Conservation (phyloP, 768 basidiomycete genomes). For the Hemileccinum impolitum region DNA sequence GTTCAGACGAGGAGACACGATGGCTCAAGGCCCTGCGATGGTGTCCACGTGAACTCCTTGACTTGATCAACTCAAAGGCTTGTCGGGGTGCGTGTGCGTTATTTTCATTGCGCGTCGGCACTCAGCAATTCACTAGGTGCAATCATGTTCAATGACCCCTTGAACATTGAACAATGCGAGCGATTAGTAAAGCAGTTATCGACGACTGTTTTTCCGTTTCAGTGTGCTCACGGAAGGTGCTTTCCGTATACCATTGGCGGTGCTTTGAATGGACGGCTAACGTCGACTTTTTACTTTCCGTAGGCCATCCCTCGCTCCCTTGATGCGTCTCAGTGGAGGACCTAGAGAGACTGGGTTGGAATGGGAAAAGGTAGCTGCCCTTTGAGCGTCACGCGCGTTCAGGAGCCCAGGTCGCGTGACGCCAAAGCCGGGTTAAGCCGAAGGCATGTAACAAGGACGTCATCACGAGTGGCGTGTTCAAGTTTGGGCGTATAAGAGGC, state of each 20-base stretch:
- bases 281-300: neutral
- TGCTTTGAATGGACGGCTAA: neutral
- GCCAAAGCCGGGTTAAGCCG: conserved; percentile 12
- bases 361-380: conserved; percentile 22
- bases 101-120: neutral
- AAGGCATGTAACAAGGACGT: conserved; percentile 12
- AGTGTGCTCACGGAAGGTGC: conserved; percentile 94
- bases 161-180: conserved; percentile 66
- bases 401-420: conserved; percentile 35
- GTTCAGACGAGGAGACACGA: conserved; percentile 20
- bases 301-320: conserved; percentile 56
- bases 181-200: conserved; percentile 65
- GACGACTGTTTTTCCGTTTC: conserved; percentile 80
- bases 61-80: conserved; percentile 91
- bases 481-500: conserved; percentile 23
- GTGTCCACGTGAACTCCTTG: conserved; percentile 81
- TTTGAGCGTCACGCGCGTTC: conserved; percentile 10
- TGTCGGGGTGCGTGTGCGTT: conserved; percentile 68
- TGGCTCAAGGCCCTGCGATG: conserved; percentile 76
- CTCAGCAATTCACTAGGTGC: conserved; percentile 56
- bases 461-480: conserved; percentile 19
- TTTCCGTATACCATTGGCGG: neutral
- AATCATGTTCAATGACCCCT: conserved; percentile 92
- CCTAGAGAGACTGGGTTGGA: conserved; percentile 14
- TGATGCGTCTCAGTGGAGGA: conserved; percentile 32